Evolutionary conservation across 805 yeast species (phyloP).

Genomic region (Saturnispora mendoncae): DNA sequence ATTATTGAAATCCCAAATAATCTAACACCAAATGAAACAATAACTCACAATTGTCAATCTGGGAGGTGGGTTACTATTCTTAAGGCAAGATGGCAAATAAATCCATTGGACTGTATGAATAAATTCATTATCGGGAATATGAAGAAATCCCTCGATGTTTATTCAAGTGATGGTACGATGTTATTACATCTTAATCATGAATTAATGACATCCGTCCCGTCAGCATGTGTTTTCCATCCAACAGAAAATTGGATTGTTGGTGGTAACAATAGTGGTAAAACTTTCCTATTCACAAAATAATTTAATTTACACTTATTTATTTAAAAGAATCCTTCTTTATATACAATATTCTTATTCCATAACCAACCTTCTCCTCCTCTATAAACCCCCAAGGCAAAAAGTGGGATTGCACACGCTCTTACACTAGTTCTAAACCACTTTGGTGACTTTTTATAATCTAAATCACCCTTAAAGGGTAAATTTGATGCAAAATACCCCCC

Average conservation of each 20-base stretch:
- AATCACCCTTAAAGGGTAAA: conserved; percentile 39
- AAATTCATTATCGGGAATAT: conserved; percentile 90
- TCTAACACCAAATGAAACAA: conserved; percentile 50
- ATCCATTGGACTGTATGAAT: conserved; percentile 61
- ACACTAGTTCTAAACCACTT: conserved; percentile 55
- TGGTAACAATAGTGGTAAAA: conserved; percentile 90
- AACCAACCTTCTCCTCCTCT: conserved; percentile 58
- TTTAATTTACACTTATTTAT: neutral
- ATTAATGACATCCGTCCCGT: conserved; percentile 82
- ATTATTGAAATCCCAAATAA: conserved; percentile 29
- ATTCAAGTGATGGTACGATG: conserved; percentile 65
- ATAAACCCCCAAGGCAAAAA: conserved; percentile 49
- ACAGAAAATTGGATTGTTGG: conserved; percentile 86
- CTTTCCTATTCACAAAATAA: conserved; percentile 41
- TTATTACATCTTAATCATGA: conserved; percentile 59
- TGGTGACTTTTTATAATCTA: conserved; percentile 33
- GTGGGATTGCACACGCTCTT: conserved; percentile 43
- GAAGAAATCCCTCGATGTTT: conserved; percentile 82
- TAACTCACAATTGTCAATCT: conserved; percentile 89
- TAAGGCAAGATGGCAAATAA: conserved; percentile 77
- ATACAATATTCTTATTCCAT: conserved; percentile 35
- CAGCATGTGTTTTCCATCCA: conserved; percentile 78
- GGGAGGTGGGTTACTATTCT: conserved; percentile 95
- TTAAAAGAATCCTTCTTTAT: conserved; percentile 13
- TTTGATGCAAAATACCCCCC: conserved; percentile 59